These are phyloP conservation scores for Leptographium lundbergii DNA, from an alignment of 2,329 filamentous ascomycete species.

Conservation along the genomic window DNA sequence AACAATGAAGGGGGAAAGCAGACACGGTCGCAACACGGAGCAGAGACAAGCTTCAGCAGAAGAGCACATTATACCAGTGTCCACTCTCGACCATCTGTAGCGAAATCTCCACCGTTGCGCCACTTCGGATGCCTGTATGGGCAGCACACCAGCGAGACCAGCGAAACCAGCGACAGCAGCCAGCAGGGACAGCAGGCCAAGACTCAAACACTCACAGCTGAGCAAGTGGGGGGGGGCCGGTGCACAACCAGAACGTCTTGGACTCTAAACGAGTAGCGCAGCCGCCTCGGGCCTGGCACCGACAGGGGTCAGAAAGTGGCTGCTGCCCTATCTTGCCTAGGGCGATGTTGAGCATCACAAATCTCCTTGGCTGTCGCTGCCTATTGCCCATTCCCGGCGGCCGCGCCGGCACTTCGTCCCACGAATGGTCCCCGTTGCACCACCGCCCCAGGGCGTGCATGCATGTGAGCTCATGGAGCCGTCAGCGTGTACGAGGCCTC, in stretches of 20 bases:
- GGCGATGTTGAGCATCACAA: background rate
- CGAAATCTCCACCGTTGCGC: constrained; percentile 3
- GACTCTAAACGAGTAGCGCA: background rate
- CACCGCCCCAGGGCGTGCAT: background rate
- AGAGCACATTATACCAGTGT: background rate
- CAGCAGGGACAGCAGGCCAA: background rate
- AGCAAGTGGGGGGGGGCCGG: background rate
- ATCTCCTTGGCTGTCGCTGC: background rate
- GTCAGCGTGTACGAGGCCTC: background rate
- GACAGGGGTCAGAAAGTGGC: background rate
- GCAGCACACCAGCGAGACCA: background rate
- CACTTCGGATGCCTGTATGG: background rate
- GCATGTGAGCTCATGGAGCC: background rate
- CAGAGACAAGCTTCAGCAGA: background rate
- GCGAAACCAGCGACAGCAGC: background rate
- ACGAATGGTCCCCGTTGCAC: background rate
- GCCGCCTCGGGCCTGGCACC: background rate
- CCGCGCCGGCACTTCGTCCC: background rate
- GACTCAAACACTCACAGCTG: background rate
- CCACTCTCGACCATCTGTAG: background rate
- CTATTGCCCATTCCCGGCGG: background rate
- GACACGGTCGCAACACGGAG: background rate
- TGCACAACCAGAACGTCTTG: background rate
- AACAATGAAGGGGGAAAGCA: background rate
- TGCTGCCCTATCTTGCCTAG: background rate